Base-by-base conservation (phyloP, 2,329 filamentous ascomycete species). In the Myriosclerotinia duriaeana region DNA sequence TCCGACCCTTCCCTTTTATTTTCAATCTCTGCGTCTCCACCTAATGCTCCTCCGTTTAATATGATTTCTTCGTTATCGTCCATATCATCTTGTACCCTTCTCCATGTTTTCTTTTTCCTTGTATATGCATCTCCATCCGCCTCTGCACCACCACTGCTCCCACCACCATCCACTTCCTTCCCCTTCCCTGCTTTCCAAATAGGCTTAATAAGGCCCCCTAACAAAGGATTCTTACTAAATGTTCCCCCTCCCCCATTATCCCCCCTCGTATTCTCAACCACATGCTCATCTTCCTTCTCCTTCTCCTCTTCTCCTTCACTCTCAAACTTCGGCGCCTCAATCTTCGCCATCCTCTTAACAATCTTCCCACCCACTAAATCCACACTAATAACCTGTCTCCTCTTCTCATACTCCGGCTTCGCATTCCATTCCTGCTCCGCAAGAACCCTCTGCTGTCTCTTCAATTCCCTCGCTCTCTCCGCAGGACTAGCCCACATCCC, bases 321-420 rank as follows among this genome's bases (percentile, higher is more conserved):
- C 26, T 56, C 38, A 36, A 68, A 44, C 15, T 68, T 58, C 22
- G 72, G 71, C 46, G 68, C 69, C 58, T 76, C 74, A 20, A 75
- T 66, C n/a, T 69, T 68, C 5, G 68, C 72, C 73, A 76, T 73
- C 55, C 70, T 74, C 71, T 75, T 77, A 8, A 77, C 69, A 11
- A 90, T 81, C 68, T 85, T 89, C 1, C 87, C 87, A 2, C 84
- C 85, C 60, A 85, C 85, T 11, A 91, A 78, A 77, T 91, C 88
- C 69, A 91, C 84, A 72, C 86, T 89, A 69, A 90, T 86, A 2
- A 92, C 85, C 7, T 89, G 84, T 70, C 82, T 84, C 70, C 87
- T 83, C 80, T 89, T 91, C 78, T 92, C 89, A 77, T 87, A 91
- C 69, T 90, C 89, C 0, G 88, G 88, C 56, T 83, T 80, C 11